A percentile compares a stretch with the other conserved stretches of the same genome.
Evolutionary conservation across 2,329 filamentous ascomycete species (phyloP).

Genomic region (Fusarium citri): DNA sequence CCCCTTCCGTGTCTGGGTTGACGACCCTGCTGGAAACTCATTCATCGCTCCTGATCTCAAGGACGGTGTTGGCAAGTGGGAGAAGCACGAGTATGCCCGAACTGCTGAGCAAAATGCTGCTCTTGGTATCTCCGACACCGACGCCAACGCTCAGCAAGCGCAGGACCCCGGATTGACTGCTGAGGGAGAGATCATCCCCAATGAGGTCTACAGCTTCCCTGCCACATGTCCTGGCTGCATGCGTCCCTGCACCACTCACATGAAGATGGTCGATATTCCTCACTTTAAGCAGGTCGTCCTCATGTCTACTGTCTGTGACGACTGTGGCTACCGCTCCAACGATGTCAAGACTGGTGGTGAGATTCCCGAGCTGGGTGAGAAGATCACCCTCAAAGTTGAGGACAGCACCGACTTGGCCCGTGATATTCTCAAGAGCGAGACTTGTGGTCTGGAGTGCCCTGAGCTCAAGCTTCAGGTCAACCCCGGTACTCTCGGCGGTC

Average conservation of each 20-base stretch:
- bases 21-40: constrained; percentile 95
- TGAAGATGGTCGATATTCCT: constrained; percentile 99
- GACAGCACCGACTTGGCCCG: constrained; percentile 80
- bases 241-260: constrained; percentile 87
- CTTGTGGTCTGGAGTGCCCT: constrained; percentile 85
- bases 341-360: constrained; percentile 98
- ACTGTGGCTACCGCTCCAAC: constrained; percentile 94
- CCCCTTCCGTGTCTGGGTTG: constrained; percentile 88
- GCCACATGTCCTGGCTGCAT: constrained; percentile 92
- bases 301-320: constrained; percentile 92
- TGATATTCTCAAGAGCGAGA: constrained; percentile 97
- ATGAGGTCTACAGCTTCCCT: constrained; percentile 93
- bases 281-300: constrained; percentile 98
- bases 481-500: constrained; percentile 91
- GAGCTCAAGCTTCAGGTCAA: constrained; percentile 90
- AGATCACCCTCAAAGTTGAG: constrained; percentile 81
- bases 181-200: constrained; percentile 86
- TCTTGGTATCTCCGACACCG: constrained; percentile 78
- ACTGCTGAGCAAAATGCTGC: constrained; percentile 87
- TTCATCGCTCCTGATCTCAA: constrained; percentile 91
- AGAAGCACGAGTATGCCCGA: constrained; percentile 84
- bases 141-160: constrained; percentile 65
- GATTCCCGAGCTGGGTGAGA: constrained; percentile 86
- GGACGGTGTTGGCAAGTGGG: constrained; percentile 87
- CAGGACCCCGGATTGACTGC: constrained; percentile 62